These are phyloP conservation scores for Aspergillus homomorphus DNA, from an alignment of 495 filamentous ascomycete species.

Conservation along the genomic window DNA sequence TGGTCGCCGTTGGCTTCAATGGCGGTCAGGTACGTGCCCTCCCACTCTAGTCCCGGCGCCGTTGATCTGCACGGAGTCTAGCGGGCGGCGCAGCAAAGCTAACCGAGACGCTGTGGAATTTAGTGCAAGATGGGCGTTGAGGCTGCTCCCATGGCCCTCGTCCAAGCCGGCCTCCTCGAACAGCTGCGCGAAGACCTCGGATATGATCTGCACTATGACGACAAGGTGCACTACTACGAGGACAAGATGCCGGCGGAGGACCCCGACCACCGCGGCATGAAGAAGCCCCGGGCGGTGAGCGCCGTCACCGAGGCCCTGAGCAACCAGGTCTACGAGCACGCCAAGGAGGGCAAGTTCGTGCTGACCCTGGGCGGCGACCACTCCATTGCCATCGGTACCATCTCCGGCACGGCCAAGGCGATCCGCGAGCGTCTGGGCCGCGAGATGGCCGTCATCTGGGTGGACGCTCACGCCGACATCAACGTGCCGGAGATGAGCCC, in stretches of 20 bases:
- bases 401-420: conserved; percentile 80
- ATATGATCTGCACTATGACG: conserved; percentile 83
- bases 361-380: conserved; percentile 96
- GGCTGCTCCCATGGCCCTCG: conserved; percentile 85
- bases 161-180: conserved; percentile 80
- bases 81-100: neutral
- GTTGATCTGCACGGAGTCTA: conserved; percentile 13
- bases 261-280: conserved; percentile 84
- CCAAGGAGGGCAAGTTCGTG: conserved; percentile 79
- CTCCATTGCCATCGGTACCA: conserved; percentile 90
- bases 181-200: conserved; percentile 81
- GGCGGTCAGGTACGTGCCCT: conserved; percentile 76
- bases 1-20: conserved; percentile 95
- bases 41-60: conserved; percentile 2
- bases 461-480: conserved; percentile 97
- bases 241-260: conserved; percentile 64
- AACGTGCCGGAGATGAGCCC: conserved; percentile 88
- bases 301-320: conserved; percentile 79
- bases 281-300: conserved; percentile 83
- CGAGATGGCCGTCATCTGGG: conserved; percentile 95
- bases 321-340: conserved; percentile 83
- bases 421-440: conserved; percentile 74
- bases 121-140: conserved; percentile 92
- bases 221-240: conserved; percentile 77
- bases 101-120: neutral